A percentile compares a stretch with the other conserved stretches of the same genome.
Conservation (phyloP, 305 asterid genomes). For the Fraxinus greggii region DNA sequence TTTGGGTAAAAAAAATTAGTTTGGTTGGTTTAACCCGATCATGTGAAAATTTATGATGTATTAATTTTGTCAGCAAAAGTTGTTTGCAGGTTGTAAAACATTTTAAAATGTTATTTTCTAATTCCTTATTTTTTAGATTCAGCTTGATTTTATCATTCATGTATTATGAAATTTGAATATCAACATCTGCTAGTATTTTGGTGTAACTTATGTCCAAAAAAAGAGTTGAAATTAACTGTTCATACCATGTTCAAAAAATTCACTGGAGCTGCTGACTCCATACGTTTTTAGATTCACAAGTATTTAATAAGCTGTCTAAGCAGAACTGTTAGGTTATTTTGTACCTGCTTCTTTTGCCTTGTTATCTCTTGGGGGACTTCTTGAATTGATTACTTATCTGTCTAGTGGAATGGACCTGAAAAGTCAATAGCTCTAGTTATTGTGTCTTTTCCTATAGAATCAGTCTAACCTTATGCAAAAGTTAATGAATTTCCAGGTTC, state of each 20-base stretch:
- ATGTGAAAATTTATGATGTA: neutral
- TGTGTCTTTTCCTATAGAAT: neutral
- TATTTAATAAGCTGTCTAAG: neutral
- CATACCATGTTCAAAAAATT: neutral
- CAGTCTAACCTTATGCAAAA: neutral
- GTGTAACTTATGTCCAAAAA: neutral
- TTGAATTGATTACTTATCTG: neutral
- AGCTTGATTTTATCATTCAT: neutral
- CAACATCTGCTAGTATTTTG: neutral
- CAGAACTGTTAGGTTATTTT: neutral
- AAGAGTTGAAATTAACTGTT: neutral
- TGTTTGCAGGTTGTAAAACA: neutral
- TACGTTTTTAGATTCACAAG: neutral
- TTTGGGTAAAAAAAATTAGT: neutral
- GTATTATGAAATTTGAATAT: neutral
- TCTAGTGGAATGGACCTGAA: neutral
- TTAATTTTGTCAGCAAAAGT: neutral
- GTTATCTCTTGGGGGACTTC: neutral
- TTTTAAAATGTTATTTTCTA: neutral
- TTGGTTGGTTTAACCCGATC: constrained; percentile 4
- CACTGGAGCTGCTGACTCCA: neutral
- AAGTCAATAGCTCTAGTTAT: neutral
- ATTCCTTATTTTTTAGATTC: neutral
- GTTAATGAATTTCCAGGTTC: neutral
- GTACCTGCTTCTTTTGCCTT: neutral